Evolutionary conservation across 129 eudicot genomes (phyloP).

Genomic region (Tagetes erecta): DNA sequence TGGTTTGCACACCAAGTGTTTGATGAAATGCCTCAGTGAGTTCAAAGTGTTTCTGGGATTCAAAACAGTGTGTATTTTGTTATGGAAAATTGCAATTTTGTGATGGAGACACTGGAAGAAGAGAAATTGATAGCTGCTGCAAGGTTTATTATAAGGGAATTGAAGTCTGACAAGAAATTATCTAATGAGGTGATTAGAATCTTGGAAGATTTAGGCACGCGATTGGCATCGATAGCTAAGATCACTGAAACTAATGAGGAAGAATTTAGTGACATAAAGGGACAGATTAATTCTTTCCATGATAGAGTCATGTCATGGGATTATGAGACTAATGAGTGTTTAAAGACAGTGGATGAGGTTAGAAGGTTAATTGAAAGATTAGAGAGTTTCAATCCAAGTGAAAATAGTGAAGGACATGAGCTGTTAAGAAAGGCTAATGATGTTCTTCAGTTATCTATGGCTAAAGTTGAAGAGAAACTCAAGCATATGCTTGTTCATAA

Average conservation of each 20-base stretch:
- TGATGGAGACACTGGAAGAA: slow-evolving; percentile 49
- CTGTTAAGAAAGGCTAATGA: slow-evolving; percentile 62
- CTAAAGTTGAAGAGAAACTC: slow-evolving; percentile 68
- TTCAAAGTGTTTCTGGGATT: slow-evolving; percentile 18
- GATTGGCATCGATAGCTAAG: slow-evolving; percentile 45
- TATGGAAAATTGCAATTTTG: slow-evolving; percentile 59
- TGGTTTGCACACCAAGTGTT: slow-evolving; percentile 37
- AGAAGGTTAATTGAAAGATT: slow-evolving; percentile 49
- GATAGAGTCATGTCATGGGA: slow-evolving; percentile 68
- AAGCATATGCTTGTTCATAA: slow-evolving; percentile 70
- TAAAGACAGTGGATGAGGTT: slow-evolving; percentile 58
- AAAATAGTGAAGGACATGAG: slow-evolving; percentile 37
- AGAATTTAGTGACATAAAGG: slow-evolving; percentile 42
- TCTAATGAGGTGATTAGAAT: slow-evolving; percentile 51
- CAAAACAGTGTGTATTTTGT: not conserved
- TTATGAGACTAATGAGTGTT: slow-evolving; percentile 52
- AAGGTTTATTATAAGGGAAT: slow-evolving; percentile 51
- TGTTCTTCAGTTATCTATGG: slow-evolving; percentile 75
- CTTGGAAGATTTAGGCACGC: slow-evolving; percentile 61
- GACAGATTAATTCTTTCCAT: slow-evolving; percentile 46
- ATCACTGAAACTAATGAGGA: slow-evolving; percentile 32
- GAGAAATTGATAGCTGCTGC: slow-evolving; percentile 74
- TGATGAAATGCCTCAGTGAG: slow-evolving; percentile 4
- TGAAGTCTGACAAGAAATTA: slow-evolving; percentile 52
- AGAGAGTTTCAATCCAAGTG: slow-evolving; percentile 45